Evolutionary conservation across 2,329 filamentous ascomycete genomes (phyloP), one percentile per base, ranked within the genome.

Genomic region (Penicillium frequentans): DNA sequence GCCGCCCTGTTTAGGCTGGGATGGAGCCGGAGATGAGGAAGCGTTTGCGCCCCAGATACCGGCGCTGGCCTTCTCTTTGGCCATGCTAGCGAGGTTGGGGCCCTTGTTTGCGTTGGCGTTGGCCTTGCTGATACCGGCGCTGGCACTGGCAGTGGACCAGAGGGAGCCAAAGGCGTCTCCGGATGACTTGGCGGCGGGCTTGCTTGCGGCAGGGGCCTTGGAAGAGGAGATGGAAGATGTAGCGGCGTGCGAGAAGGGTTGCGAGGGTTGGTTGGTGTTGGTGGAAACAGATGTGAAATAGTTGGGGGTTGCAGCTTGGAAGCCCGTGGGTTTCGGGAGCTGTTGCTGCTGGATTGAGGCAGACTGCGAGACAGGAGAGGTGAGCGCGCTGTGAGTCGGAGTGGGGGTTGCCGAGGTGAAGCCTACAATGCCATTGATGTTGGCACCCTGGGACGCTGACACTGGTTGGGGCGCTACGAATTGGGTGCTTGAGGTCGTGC

Each of bases 21-120:
- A 57, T 49, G 68, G 81, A 76, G 54, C 81, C 66, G 48, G 80
- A 71, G 47, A 79, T 75, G 63, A 81, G 77, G 68, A 76, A 77
- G 86, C 81, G 16, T 89, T 82, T 0, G 90, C 84, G 19, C 93
- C 95, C 92, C 96, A 99, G 62, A 99, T 91, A 8, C 93, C 92
- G 16, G 93, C 92, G 67, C 88, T 92, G 57, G 92, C 95, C 83
- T 98, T 97, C 77, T 97, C 92, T 81, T 97, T 97, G n/a, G 93
- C 93, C 75, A 99, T 86, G 73, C 96, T 93, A 29, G 92, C 93
- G 77, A 99, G 84, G 54, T 93, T 93, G 51, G 91, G 88, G 0
- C 89, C 89, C 57, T 87, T 82, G 53, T 82, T 79, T 10, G 79
- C 81, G 13, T 83, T 80, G 2, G 86, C 83, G 58, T 77, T 81